Evolutionary conservation across 345 rosid genomes (phyloP).

Genomic region (Toxicodendron radicans): DNA sequence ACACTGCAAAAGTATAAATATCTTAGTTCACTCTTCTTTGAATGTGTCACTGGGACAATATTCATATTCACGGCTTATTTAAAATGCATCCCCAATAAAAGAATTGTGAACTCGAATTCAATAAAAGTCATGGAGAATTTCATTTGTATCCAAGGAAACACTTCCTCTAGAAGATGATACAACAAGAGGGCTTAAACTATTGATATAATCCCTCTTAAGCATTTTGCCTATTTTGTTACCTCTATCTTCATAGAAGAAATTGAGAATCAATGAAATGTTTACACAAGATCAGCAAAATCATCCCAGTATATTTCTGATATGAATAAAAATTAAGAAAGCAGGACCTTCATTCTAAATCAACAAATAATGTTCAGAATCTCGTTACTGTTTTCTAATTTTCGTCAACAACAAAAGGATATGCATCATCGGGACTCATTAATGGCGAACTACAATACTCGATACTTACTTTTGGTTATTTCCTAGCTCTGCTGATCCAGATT

Average conservation of each 20-base stretch:
- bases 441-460: neutral
- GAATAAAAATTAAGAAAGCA: neutral
- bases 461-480: conserved; percentile 64
- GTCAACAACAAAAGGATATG: neutral
- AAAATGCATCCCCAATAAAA: neutral
- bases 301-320: neutral
- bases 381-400: too few species aligned
- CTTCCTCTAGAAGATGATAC: neutral
- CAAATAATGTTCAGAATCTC: too few species aligned
- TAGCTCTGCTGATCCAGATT: conserved; percentile 37
- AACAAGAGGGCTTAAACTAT: neutral
- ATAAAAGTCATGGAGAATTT: neutral
- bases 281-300: neutral
- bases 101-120: neutral
- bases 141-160: neutral
- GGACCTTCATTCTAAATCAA: neutral
- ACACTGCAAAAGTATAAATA: conserved; percentile 28
- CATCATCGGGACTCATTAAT: neutral
- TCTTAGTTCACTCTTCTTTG: conserved; percentile 2
- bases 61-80: neutral
- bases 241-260: neutral
- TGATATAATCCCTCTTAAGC: neutral
- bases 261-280: neutral
- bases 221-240: neutral
- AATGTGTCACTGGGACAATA: neutral